Conservation (phyloP, 139 green algal species). For the Pycnococcus provasolii region DNA sequence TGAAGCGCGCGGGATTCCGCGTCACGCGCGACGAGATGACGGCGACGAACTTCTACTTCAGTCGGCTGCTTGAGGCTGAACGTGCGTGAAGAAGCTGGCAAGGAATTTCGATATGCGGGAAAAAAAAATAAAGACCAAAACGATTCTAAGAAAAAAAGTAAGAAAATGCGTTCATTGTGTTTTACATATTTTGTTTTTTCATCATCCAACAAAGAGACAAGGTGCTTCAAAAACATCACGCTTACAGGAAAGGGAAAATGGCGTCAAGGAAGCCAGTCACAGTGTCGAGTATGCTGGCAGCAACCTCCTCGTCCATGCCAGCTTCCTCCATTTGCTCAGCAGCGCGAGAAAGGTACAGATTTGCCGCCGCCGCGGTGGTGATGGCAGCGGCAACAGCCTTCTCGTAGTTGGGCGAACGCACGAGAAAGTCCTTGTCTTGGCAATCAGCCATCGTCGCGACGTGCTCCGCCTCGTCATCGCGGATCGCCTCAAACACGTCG, state of each 20-base stretch:
- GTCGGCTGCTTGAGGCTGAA: constrained; percentile 64
- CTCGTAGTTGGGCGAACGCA: constrained; percentile 7
- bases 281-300: no score
- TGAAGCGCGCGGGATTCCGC: constrained; percentile 61
- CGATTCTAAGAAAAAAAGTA: no score
- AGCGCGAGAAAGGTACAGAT: background rate
- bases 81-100: background rate
- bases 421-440: constrained; percentile 35
- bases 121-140: no score
- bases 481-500: constrained; percentile 54
- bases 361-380: background rate
- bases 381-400: constrained; percentile 7
- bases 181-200: no score
- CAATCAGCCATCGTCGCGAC: constrained; percentile 84
- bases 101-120: background rate
- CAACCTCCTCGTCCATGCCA: no score
- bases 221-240: no score
- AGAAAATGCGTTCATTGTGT: no score
- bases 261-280: no score
- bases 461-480: constrained; percentile 87
- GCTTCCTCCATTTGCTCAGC: no score
- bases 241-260: no score
- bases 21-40: constrained; percentile 86
- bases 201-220: no score
- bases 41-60: constrained; percentile 96